phyloP scores from a whole-genome alignment of 179 eudicot genomes.

The Spinacia oleracea region DNA sequence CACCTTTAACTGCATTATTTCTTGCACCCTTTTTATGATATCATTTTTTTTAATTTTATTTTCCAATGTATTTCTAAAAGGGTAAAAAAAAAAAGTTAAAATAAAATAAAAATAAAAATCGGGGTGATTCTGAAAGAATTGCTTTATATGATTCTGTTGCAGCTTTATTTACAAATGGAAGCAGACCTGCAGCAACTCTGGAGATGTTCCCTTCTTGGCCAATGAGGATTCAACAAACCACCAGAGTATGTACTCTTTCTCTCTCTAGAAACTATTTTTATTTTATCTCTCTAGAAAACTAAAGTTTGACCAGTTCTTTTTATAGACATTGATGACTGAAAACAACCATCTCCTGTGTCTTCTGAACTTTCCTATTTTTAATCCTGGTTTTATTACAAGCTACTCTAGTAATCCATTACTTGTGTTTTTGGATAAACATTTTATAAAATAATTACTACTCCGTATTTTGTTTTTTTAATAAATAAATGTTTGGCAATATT shows the following conservation, averaged over 20 bases:
- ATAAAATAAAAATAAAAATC: neutral
- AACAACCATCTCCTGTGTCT: conserved; percentile 26
- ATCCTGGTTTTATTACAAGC: neutral
- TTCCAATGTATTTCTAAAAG: conserved; percentile 28
- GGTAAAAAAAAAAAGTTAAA: neutral
- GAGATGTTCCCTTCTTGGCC: conserved; percentile 99
- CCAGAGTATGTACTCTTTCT: conserved; percentile 37
- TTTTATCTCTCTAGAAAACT: conserved; percentile 22
- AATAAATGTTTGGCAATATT: neutral
- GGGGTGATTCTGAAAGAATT: conserved; percentile 41
- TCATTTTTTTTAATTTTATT: neutral
- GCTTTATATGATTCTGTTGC: conserved; percentile 59
- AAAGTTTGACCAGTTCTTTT: conserved; percentile 43
- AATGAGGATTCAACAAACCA: conserved; percentile 70
- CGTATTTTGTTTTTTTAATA: neutral
- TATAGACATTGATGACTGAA: conserved; percentile 29
- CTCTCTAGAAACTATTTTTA: neutral
- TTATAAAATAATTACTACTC: neutral
- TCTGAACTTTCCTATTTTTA: conserved; percentile 24
- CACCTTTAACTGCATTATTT: conserved; percentile 34
- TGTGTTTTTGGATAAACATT: conserved; percentile 18
- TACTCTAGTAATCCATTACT: conserved; percentile 17
- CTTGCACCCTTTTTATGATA: conserved; percentile 14
- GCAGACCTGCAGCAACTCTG: conserved; percentile 80
- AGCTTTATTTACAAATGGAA: conserved; percentile 61